A percentile compares a stretch with the other conserved stretches of the same genome.
These are phyloP conservation scores for Populus hybrid DNA, from an alignment of 441 rosid genomes.

Conservation along the genomic window DNA sequence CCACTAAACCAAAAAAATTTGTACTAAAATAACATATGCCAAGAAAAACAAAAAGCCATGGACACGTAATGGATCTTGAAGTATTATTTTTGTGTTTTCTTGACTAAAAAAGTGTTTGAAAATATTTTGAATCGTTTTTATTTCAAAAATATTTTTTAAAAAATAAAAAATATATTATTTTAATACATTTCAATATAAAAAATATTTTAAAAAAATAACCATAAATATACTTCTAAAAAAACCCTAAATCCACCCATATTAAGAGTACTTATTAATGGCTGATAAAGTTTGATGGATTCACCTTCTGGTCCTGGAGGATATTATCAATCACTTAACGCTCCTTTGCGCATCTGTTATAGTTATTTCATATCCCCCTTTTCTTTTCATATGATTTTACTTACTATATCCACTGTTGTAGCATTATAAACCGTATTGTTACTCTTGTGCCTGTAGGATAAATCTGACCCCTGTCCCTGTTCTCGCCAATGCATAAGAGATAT, in stretches of 20 bases:
- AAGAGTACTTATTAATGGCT: slow-evolving; percentile 4
- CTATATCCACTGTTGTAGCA: background rate
- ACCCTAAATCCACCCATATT: slow-evolving; percentile 7
- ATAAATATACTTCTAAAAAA: no score
- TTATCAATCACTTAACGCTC: background rate
- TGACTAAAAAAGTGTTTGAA: no score
- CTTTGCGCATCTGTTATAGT: background rate
- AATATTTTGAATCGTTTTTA: no score
- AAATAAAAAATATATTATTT: no score
- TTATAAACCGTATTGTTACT: background rate
- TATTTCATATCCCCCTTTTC: background rate
- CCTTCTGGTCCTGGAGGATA: background rate
- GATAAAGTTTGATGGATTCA: slow-evolving; percentile 5
- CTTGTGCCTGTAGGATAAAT: background rate
- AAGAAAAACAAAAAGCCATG: slow-evolving; percentile 12
- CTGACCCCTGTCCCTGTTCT: background rate
- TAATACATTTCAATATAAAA: no score
- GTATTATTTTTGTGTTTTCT: slow-evolving; percentile 11
- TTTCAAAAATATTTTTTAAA: no score
- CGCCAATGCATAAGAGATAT: background rate
- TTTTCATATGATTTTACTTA: background rate
- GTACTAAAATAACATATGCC: slow-evolving; percentile 9
- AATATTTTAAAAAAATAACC: background rate
- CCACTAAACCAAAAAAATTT: slow-evolving; percentile 7
- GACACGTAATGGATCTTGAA: slow-evolving; percentile 16